Percentiles rank a stretch among this genome's conserved stretches.
phyloP scores from a whole-genome alignment of 129 eudicot species.

The Helichrysum umbraculigerum region DNA sequence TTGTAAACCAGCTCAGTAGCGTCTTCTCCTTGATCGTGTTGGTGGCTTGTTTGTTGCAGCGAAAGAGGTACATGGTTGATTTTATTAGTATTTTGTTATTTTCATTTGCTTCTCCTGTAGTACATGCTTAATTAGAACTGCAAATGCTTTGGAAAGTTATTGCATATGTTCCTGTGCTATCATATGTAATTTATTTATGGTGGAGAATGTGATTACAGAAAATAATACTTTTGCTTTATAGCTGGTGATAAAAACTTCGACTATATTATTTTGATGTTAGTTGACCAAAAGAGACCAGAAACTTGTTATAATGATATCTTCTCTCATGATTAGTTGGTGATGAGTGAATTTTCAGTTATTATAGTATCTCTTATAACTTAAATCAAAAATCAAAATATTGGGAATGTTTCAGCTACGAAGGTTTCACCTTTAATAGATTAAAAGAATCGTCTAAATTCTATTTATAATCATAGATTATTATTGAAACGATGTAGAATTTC shows the following conservation, averaged over 20 bases:
- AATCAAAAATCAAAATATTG: neutral
- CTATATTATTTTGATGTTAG: neutral
- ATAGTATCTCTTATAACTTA: neutral
- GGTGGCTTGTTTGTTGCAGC: constrained; percentile 98
- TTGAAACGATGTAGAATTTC: neutral
- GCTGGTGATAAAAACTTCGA: constrained; percentile 8
- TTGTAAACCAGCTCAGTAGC: constrained; percentile 68
- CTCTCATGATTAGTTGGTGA: constrained; percentile 5
- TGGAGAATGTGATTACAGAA: neutral
- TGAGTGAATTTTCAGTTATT: neutral
- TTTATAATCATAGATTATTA: neutral
- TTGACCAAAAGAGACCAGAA: neutral
- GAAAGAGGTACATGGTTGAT: constrained; percentile 58
- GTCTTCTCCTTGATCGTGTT: constrained; percentile 85
- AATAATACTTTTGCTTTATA: neutral
- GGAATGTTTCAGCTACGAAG: constrained; percentile 12
- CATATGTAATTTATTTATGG: neutral
- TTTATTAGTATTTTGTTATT: no score
- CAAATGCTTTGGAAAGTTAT: constrained; percentile 10
- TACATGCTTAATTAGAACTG: constrained; percentile 16
- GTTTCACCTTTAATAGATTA: neutral
- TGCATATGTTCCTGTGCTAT: neutral
- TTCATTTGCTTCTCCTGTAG: no score
- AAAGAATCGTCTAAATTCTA: no score
- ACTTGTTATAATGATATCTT: constrained; percentile 16